phyloP scores from a whole-genome alignment of 2,329 filamentous ascomycete species.

The Aspergillus fumigatus region DNA sequence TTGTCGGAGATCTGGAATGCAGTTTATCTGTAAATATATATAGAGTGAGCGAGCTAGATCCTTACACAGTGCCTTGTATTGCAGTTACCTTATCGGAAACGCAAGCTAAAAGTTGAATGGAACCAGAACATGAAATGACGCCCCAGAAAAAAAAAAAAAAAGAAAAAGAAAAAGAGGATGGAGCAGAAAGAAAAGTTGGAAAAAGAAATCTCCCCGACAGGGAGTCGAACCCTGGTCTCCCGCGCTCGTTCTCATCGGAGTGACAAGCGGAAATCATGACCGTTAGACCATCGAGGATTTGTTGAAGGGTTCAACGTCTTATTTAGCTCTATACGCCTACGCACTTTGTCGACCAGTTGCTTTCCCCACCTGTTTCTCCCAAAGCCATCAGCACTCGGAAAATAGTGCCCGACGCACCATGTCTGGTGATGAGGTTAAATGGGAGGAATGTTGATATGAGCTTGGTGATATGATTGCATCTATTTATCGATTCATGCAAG shows the following conservation, averaged over 20 bases:
- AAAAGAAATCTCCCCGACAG: neutral
- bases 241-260: neutral
- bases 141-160: neutral
- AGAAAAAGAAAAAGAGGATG: neutral
- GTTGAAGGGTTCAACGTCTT: accelerated
- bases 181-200: neutral
- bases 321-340: neutral
- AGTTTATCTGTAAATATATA: neutral
- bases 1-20: constrained; percentile 3
- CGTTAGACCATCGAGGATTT: neutral
- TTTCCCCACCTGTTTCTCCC: too few species aligned
- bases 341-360: too few species aligned
- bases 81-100: too few species aligned
- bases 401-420: too few species aligned
- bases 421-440: too few species aligned
- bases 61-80: neutral
- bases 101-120: too few species aligned
- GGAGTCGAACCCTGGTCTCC: neutral
- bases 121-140: too few species aligned
- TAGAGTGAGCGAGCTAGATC: neutral
- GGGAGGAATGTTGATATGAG: too few species aligned
- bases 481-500: too few species aligned
- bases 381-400: too few species aligned
- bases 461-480: too few species aligned
- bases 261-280: neutral